Conservation (phyloP, 2,329 filamentous ascomycete species). For the Drechslerella coelobrocha region DNA sequence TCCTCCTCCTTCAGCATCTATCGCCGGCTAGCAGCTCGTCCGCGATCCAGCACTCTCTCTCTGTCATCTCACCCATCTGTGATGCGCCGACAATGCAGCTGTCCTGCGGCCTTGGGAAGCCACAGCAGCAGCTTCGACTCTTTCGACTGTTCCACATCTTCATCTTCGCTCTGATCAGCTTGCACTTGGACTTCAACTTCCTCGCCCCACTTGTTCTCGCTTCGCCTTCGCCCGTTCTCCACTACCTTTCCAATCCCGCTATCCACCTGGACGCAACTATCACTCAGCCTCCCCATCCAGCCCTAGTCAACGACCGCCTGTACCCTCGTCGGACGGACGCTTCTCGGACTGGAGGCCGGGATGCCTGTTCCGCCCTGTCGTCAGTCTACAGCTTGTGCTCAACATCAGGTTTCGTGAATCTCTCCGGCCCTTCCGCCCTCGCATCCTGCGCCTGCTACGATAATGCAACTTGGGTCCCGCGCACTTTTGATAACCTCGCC, state of each 20-base stretch:
- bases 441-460: conserved; percentile 47
- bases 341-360: conserved; percentile 24
- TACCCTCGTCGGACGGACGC: conserved; percentile 29
- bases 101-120: too few species aligned
- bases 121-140: too few species aligned
- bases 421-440: conserved; percentile 32
- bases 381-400: conserved; percentile 49
- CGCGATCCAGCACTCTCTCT: not conserved
- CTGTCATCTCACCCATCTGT: not conserved
- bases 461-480: conserved; percentile 28
- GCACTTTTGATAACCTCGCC: conserved; percentile 35
- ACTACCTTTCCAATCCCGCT: conserved; percentile 2
- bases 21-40: too few species aligned
- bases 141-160: too few species aligned
- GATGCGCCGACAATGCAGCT: too few species aligned
- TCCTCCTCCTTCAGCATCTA: too few species aligned
- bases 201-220: not conserved
- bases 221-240: not conserved
- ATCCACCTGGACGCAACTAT: conserved; percentile 35
- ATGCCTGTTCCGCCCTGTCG: conserved; percentile 46
- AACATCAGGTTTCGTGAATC: conserved; percentile 31
- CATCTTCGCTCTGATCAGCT: too few species aligned
- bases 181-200: not conserved
- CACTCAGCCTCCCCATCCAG: conserved; percentile 34
- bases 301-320: conserved; percentile 32